phyloP scores from a whole-genome alignment of 2,329 filamentous ascomycete species.

The Fusarium anthophilum region DNA sequence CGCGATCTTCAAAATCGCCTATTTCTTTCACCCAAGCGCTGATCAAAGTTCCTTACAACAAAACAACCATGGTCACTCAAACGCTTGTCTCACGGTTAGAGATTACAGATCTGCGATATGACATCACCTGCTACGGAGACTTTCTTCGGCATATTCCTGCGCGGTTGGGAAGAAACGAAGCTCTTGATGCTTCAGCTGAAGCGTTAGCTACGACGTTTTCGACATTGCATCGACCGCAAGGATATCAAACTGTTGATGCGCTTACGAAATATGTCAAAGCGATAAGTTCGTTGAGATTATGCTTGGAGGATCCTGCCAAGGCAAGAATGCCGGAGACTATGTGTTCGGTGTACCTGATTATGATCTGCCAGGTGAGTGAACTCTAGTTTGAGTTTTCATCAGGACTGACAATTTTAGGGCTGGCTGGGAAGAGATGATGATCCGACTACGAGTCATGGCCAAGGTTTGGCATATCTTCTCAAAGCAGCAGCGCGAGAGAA shows the following conservation, averaged over 20 bases:
- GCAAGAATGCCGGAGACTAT: slow-evolving; percentile 46
- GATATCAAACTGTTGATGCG: slow-evolving; percentile 30
- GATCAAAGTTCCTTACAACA: slow-evolving; percentile 44
- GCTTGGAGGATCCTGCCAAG: slow-evolving; percentile 41
- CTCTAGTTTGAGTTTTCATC: rapidly evolving
- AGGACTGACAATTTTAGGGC: slow-evolving; percentile 21
- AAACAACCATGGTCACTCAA: slow-evolving; percentile 36
- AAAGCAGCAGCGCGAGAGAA: slow-evolving; percentile 38
- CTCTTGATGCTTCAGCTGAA: slow-evolving; percentile 53
- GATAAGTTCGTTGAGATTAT: slow-evolving; percentile 40
- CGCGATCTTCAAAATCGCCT: not conserved
- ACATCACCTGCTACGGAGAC: slow-evolving; percentile 56
- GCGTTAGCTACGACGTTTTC: slow-evolving; percentile 44
- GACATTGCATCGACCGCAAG: slow-evolving; percentile 29
- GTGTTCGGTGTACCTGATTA: slow-evolving; percentile 50
- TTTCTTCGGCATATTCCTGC: slow-evolving; percentile 57
- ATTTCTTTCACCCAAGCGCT: slow-evolving; percentile 4
- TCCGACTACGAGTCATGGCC: slow-evolving; percentile 42
- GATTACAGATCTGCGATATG: slow-evolving; percentile 56
- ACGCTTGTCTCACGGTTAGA: slow-evolving; percentile 47
- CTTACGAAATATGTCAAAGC: slow-evolving; percentile 47
- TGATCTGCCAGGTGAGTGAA: slow-evolving; percentile 47
- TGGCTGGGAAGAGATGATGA: slow-evolving; percentile 45
- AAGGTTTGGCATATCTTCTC: slow-evolving; percentile 47
- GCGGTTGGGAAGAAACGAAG: slow-evolving; percentile 56